These are phyloP conservation scores for Kwoniella sp. DNA, from an alignment of 768 basidiomycete species.

Conservation along the genomic window DNA sequence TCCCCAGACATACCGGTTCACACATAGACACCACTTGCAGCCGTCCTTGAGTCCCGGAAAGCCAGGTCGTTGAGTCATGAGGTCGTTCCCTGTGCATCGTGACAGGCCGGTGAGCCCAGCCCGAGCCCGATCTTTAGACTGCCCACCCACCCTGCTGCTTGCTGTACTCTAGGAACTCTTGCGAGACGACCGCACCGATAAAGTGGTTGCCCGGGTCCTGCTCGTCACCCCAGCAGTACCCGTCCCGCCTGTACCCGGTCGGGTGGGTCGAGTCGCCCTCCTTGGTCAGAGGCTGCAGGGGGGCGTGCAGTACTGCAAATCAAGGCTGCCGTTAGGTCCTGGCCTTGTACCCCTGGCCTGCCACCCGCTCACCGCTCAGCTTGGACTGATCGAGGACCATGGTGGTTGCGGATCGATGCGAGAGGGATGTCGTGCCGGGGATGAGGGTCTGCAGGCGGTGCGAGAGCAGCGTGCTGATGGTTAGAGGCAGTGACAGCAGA, in stretches of 20 bases:
- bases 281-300: slow-evolving; percentile 31
- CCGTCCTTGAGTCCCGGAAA: slow-evolving; percentile 46
- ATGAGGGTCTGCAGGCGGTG: not conserved
- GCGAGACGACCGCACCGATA: slow-evolving; percentile 42
- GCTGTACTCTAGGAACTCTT: slow-evolving; percentile 46
- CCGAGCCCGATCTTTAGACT: not conserved
- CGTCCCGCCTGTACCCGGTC: slow-evolving; percentile 38
- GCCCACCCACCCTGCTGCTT: slow-evolving; percentile 34
- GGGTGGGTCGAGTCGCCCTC: slow-evolving; percentile 38
- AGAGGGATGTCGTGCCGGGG: not conserved
- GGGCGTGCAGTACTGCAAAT: slow-evolving; percentile 31
- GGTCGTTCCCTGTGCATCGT: slow-evolving; percentile 39
- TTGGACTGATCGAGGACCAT: slow-evolving; percentile 35
- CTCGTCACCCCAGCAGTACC: slow-evolving; percentile 36
- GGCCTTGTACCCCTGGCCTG: too few species aligned
- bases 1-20: slow-evolving; percentile 31
- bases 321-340: not conserved
- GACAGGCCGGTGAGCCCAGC: not conserved
- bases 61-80: slow-evolving; percentile 35
- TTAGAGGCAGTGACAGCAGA: slow-evolving; percentile 15
- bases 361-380: slow-evolving; percentile 39
- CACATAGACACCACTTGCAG: slow-evolving; percentile 50
- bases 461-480: not conserved
- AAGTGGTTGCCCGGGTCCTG: slow-evolving; percentile 45
- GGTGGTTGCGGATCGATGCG: slow-evolving; percentile 22